These are phyloP conservation scores for Telopea speciosissima DNA, from an alignment of 177 flowering plant genomes.

Conservation along the genomic window DNA sequence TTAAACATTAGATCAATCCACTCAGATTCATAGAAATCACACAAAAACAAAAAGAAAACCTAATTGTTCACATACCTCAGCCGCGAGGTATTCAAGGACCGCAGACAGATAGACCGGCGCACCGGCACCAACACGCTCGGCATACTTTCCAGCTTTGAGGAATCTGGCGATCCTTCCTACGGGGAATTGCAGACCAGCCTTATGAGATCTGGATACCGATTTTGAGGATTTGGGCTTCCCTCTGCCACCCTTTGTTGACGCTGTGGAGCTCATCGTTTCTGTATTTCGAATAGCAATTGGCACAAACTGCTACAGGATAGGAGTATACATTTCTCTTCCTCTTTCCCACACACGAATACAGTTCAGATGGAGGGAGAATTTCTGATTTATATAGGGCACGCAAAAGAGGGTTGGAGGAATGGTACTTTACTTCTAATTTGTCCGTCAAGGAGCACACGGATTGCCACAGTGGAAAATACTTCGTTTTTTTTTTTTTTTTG, in stretches of 20 bases:
- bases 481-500: no score
- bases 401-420: neutral
- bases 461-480: neutral
- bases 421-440: neutral
- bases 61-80: constrained; percentile 1
- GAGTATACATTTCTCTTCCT: no score
- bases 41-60: neutral
- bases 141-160: constrained; percentile 9
- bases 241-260: constrained; percentile 22
- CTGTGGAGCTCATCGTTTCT: constrained; percentile 14
- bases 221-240: constrained; percentile 24
- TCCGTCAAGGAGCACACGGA: neutral
- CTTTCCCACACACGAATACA: no score
- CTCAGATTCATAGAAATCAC: no score
- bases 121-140: constrained; percentile 8
- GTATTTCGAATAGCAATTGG: neutral
- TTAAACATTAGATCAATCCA: neutral
- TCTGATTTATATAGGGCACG: neutral
- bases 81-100: constrained; percentile 7
- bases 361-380: no score
- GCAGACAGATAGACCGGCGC: constrained; percentile 9
- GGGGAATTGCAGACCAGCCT: constrained; percentile 10
- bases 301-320: no score
- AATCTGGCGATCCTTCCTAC: constrained; percentile 9
- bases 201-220: constrained; percentile 13